Evolutionary conservation across 2,329 filamentous ascomycete genomes (phyloP).

Genomic region (Ophiostoma novo-ulmi): DNA sequence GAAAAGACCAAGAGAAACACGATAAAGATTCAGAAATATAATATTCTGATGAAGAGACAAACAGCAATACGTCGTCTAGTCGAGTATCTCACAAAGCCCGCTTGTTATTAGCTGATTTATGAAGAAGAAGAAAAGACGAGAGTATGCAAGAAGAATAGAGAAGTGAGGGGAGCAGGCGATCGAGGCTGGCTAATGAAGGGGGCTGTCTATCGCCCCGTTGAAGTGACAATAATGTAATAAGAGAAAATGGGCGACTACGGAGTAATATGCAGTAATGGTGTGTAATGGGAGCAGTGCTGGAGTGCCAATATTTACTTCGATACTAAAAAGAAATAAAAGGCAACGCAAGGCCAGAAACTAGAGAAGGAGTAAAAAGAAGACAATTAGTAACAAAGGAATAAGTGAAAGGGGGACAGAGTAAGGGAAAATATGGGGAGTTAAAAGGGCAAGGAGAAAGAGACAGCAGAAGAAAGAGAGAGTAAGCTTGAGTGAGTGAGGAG

Average conservation of each 20-base stretch:
- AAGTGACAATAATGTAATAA: not conserved
- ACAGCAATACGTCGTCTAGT: not conserved
- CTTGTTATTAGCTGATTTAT: not conserved
- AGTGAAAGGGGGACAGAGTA: not conserved
- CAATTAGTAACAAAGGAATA: not conserved
- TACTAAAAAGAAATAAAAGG: not conserved
- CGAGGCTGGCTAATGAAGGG: not conserved
- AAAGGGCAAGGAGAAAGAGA: not conserved
- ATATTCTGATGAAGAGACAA: not conserved
- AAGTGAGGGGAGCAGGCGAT: not conserved
- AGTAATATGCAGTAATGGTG: not conserved
- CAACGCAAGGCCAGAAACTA: not conserved
- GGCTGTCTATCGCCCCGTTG: slow-evolving; percentile 2
- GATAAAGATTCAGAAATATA: not conserved
- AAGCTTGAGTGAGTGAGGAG: slow-evolving; percentile 3
- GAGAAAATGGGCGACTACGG: not conserved
- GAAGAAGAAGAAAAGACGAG: not conserved
- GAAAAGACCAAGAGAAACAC: not conserved
- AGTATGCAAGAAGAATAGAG: not conserved
- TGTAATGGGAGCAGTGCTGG: slow-evolving; percentile 13
- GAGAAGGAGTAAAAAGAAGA: not conserved
- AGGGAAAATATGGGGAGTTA: not conserved
- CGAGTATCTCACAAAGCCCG: not conserved
- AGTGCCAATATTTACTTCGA: not conserved
- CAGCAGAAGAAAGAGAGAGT: not conserved